phyloP scores from a whole-genome alignment of 768 basidiomycete genomes.

The Tricholoma bakamatsutake region DNA sequence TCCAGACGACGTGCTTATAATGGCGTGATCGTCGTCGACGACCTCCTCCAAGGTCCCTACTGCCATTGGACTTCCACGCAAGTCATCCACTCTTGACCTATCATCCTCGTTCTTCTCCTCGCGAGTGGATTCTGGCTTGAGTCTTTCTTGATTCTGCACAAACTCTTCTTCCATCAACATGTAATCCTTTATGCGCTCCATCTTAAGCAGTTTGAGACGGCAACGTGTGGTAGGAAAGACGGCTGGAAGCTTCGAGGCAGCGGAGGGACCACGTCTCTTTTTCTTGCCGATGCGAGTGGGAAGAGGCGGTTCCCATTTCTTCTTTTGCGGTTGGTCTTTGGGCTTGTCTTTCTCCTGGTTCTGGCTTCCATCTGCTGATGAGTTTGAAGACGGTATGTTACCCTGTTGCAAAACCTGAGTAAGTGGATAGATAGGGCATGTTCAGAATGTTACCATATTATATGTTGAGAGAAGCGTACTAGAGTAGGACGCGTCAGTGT shows the following conservation, averaged over 20 bases:
- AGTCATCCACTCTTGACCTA: conserved; percentile 85
- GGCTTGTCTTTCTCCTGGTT: conserved; percentile 36
- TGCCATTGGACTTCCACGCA: conserved; percentile 96
- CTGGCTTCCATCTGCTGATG: conserved; percentile 29
- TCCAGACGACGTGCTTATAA: conserved; percentile 90
- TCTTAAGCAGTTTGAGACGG: conserved; percentile 89
- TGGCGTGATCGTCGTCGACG: conserved; percentile 98
- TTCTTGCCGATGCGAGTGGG: conserved; percentile 97
- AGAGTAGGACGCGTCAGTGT: conserved; percentile 48
- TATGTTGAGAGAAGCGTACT: neutral
- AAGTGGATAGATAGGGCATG: neutral
- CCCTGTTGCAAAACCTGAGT: conserved; percentile 39
- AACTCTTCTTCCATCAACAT: conserved; percentile 94
- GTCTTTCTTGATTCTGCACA: conserved; percentile 84
- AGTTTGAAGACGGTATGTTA: conserved; percentile 61
- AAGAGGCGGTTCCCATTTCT: conserved; percentile 98
- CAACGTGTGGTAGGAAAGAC: conserved; percentile 95
- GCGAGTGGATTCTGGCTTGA: conserved; percentile 80
- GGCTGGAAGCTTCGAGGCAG: conserved; percentile 86
- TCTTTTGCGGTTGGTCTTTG: conserved; percentile 57
- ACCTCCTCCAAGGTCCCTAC: conserved; percentile 98
- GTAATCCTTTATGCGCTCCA: conserved; percentile 98
- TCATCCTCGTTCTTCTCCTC: conserved; percentile 98
- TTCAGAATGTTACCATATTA: conserved; percentile 15
- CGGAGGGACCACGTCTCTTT: conserved; percentile 90